Evolutionary conservation across 306 rosid genomes (phyloP).

Genomic region (Cajanus cajan): DNA sequence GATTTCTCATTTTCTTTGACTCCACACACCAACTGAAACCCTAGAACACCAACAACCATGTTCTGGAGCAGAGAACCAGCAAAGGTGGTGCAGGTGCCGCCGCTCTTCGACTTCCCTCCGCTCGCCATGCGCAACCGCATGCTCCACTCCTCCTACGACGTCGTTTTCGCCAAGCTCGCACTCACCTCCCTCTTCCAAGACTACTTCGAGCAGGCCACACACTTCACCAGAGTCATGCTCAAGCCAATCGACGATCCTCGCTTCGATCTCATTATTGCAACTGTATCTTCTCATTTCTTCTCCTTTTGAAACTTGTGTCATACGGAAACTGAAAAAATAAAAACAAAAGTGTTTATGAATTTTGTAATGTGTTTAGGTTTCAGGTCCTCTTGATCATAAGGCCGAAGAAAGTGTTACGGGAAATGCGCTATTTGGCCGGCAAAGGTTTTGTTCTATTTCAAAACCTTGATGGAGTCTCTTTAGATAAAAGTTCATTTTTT

Average conservation of each 20-base stretch:
- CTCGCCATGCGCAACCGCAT: slow-evolving; percentile 93
- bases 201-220: slow-evolving; percentile 68
- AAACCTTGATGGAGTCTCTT: too few species aligned
- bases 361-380: slow-evolving; percentile 48
- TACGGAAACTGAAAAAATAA: background rate
- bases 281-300: slow-evolving; percentile 47
- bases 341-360: background rate
- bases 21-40: too few species aligned
- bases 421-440: slow-evolving; percentile 92
- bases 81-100: slow-evolving; percentile 91
- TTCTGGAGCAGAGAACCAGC: too few species aligned
- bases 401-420: slow-evolving; percentile 59
- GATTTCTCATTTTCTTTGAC: too few species aligned
- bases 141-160: slow-evolving; percentile 79
- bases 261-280: slow-evolving; percentile 88
- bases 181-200: slow-evolving; percentile 78
- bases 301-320: background rate
- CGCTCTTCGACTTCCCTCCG: slow-evolving; percentile 95
- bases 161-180: slow-evolving; percentile 86
- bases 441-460: slow-evolving; percentile 61
- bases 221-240: slow-evolving; percentile 83
- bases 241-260: slow-evolving; percentile 94
- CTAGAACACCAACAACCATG: too few species aligned
- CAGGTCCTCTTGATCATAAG: slow-evolving; percentile 85
- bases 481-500: too few species aligned